phyloP scores from a whole-genome alignment of 306 rosid species.

The Fragaria vesca region DNA sequence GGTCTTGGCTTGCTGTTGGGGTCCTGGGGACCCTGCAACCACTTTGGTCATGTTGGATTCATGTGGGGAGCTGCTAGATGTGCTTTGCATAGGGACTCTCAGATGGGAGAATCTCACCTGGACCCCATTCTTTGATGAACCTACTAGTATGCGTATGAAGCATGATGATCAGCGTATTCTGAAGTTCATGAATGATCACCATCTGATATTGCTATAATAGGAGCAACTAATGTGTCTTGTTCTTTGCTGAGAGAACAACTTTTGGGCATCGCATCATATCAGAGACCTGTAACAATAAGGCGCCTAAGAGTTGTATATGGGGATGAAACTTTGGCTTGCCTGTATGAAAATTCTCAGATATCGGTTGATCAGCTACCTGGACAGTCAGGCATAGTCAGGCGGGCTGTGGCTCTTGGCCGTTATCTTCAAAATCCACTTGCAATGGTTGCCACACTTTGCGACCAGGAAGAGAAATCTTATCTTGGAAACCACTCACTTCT shows the following conservation, averaged over 20 bases:
- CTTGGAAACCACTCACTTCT: not conserved
- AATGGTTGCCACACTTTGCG: slow-evolving; percentile 52
- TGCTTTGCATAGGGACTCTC: not conserved
- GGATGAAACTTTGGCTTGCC: slow-evolving; percentile 84
- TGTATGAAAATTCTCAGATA: slow-evolving; percentile 81
- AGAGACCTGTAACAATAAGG: no score
- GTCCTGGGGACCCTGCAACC: not conserved
- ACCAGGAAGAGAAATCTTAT: not conserved
- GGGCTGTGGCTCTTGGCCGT: slow-evolving; percentile 77
- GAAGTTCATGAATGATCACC: not conserved
- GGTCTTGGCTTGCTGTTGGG: not conserved
- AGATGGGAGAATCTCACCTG: not conserved
- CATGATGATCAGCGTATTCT: not conserved
- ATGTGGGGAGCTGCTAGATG: not conserved
- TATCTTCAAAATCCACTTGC: slow-evolving; percentile 89
- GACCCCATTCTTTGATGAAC: not conserved
- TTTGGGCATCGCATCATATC: not conserved
- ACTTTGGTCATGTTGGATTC: not conserved
- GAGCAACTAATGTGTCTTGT: not conserved
- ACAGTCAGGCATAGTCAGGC: slow-evolving; percentile 52
- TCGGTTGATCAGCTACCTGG: slow-evolving; percentile 86
- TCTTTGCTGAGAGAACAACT: not conserved
- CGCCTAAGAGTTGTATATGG: slow-evolving; percentile 79
- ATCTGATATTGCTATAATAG: not conserved
- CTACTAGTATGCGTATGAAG: not conserved